Evolutionary conservation across 2,329 filamentous ascomycete species (phyloP).

Genomic region (Westerdykella aurantiaca): DNA sequence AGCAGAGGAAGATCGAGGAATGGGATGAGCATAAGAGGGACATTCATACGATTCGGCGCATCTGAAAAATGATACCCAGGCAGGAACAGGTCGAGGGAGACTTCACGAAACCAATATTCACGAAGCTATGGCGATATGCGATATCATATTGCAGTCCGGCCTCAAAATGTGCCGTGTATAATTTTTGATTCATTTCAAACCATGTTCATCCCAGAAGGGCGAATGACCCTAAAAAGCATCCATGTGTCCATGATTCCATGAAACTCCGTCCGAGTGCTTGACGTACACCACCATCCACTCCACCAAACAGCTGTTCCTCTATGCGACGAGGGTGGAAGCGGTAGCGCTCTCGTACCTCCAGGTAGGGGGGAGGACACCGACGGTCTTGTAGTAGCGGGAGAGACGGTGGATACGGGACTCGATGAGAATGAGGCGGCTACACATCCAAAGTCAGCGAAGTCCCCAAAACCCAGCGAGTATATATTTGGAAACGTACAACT

Average conservation of each 20-base stretch:
- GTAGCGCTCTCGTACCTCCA: constrained; percentile 99
- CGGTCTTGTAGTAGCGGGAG: constrained; percentile 99
- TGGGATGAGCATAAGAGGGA: too few relatives aligned
- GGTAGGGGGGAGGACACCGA: constrained; percentile 74
- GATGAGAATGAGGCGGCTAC: constrained; percentile 91
- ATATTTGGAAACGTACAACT: constrained; percentile 55
- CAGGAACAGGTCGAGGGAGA: not conserved
- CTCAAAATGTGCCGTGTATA: too few relatives aligned
- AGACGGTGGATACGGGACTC: constrained; percentile 99
- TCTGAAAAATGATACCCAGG: too few relatives aligned
- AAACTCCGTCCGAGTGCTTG: constrained; percentile 32
- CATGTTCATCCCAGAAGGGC: constrained; percentile 22
- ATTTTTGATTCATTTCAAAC: constrained; percentile 24
- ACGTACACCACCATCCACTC: constrained; percentile 12
- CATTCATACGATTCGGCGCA: too few relatives aligned
- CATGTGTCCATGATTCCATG: constrained; percentile 30
- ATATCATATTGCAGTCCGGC: not conserved
- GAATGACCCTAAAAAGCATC: constrained; percentile 31
- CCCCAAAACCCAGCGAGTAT: not conserved
- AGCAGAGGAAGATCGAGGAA: too few relatives aligned
- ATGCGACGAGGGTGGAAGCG: constrained; percentile 51
- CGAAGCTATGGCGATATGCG: not conserved
- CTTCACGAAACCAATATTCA: constrained; percentile 1
- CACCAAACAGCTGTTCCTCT: constrained; percentile 33
- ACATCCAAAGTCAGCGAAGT: not conserved